Evolutionary conservation across 2,329 filamentous ascomycete genomes (phyloP).

Genomic region (Cladosporium velox): DNA sequence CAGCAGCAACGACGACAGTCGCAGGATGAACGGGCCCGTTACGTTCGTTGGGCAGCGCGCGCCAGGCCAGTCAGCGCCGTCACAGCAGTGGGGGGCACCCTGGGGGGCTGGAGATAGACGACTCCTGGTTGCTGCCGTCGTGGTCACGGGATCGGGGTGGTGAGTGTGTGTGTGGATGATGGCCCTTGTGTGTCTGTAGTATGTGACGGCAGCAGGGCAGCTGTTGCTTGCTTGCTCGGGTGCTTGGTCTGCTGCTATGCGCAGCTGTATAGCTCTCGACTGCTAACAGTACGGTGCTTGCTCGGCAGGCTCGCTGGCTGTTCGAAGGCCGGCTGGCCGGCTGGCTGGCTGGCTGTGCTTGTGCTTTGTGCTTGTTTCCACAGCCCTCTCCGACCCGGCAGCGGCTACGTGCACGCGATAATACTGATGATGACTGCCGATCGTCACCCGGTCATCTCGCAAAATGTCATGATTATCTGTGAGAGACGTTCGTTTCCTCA

Average conservation of each 20-base stretch:
- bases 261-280: slow-evolving; percentile 2
- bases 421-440: background rate
- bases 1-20: background rate
- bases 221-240: background rate
- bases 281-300: background rate
- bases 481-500: background rate
- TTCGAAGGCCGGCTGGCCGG: background rate
- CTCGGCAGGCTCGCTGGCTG: background rate
- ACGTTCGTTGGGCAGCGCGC: slow-evolving; percentile 10
- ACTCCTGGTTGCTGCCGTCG: background rate
- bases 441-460: background rate
- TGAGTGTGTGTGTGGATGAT: background rate
- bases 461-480: background rate
- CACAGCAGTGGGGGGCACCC: background rate
- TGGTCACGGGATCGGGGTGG: background rate
- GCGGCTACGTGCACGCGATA: slow-evolving; percentile 10
- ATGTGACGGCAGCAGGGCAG: background rate
- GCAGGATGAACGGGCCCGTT: slow-evolving; percentile 5
- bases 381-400: background rate
- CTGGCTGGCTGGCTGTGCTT: background rate
- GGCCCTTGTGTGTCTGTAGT: background rate
- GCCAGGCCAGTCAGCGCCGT: slow-evolving; percentile 3
- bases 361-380: background rate
- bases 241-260: background rate
- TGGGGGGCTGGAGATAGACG: background rate